These are phyloP conservation scores for Talaromyces piceae DNA, from an alignment of 2,329 filamentous ascomycete genomes.

Conservation along the genomic window DNA sequence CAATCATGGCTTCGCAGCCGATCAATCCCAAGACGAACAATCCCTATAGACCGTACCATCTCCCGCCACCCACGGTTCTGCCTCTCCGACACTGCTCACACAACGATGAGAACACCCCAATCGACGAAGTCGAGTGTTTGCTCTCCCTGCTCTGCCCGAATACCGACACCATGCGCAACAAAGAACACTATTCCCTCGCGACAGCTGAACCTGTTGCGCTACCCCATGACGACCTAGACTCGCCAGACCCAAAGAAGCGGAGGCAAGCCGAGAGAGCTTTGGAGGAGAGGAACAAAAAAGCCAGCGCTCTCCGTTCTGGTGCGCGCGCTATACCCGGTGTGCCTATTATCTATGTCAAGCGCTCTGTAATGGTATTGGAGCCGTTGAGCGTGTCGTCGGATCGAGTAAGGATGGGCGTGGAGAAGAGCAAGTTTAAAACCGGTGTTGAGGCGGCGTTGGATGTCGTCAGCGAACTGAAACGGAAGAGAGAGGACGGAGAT, in stretches of 20 bases:
- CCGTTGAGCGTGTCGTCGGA: slow-evolving; percentile 40
- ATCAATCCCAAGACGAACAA: slow-evolving; percentile 33
- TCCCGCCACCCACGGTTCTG: slow-evolving; percentile 38
- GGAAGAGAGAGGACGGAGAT: slow-evolving; percentile 19
- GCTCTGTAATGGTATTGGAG: slow-evolving; percentile 45
- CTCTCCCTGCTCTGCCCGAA: slow-evolving; percentile 37
- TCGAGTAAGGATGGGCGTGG: slow-evolving; percentile 34
- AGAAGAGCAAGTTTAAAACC: slow-evolving; percentile 40
- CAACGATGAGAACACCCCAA: slow-evolving; percentile 34
- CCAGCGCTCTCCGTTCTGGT: slow-evolving; percentile 27
- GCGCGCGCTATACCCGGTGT: slow-evolving; percentile 41
- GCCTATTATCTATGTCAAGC: slow-evolving; percentile 45
- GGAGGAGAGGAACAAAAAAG: slow-evolving; percentile 24
- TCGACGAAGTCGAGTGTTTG: slow-evolving; percentile 39
- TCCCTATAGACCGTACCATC: slow-evolving; percentile 33
- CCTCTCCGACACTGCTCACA: slow-evolving; percentile 43
- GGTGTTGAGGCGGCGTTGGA: slow-evolving; percentile 28
- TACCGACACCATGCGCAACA: slow-evolving; percentile 36
- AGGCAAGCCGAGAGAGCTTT: slow-evolving; percentile 26
- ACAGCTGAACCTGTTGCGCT: slow-evolving; percentile 31
- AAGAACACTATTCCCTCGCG: slow-evolving; percentile 42
- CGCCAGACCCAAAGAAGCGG: slow-evolving; percentile 20
- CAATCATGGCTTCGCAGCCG: slow-evolving; percentile 34
- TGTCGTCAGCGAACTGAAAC: slow-evolving; percentile 27
- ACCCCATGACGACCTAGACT: slow-evolving; percentile 7